Conservation (phyloP, 1,284 basidiomycete genomes). For the Pyrrhoderma lamaoense region DNA sequence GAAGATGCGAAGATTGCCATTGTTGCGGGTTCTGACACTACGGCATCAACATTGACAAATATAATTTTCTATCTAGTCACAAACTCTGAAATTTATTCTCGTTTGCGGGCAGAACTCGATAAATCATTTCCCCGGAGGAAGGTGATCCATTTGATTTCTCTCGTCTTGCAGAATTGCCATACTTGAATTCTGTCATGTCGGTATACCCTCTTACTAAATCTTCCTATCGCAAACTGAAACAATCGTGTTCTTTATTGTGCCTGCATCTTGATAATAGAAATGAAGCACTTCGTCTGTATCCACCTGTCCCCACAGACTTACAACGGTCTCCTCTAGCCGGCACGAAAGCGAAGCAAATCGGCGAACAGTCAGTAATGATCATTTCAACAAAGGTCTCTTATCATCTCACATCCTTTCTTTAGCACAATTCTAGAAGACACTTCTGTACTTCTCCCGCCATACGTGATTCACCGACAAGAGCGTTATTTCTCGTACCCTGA, state of each 20-base stretch:
- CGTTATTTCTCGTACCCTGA: constrained; percentile 35
- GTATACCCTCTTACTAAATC: too few relatives aligned
- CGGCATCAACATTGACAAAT: constrained; percentile 27
- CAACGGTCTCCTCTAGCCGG: constrained; percentile 14
- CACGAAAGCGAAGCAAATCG: constrained; percentile 7
- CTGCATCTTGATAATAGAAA: constrained; percentile 3
- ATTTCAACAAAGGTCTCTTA: background rate
- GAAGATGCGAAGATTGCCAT: constrained; percentile 31
- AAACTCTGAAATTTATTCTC: constrained; percentile 25
- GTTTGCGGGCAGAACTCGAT: constrained; percentile 28
- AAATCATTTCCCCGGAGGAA: constrained; percentile 19
- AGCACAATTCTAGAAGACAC: constrained; percentile 47
- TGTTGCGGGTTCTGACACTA: constrained; percentile 32
- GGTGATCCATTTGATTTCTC: constrained; percentile 17
- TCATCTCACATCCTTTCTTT: background rate
- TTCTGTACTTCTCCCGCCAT: constrained; percentile 38
- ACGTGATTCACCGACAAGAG: constrained; percentile 38
- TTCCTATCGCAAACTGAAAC: too few relatives aligned
- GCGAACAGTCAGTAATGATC: constrained; percentile 8
- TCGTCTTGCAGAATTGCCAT: constrained; percentile 24
- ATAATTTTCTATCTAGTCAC: constrained; percentile 28
- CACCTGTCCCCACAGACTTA: constrained; percentile 7
- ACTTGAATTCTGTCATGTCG: constrained; percentile 29
- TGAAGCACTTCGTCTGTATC: constrained; percentile 10
- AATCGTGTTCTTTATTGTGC: background rate